A percentile compares a stretch with the other conserved stretches of the same genome.
These are phyloP conservation scores for Populus hybrid DNA, from an alignment of 441 rosid species.

Conservation along the genomic window DNA sequence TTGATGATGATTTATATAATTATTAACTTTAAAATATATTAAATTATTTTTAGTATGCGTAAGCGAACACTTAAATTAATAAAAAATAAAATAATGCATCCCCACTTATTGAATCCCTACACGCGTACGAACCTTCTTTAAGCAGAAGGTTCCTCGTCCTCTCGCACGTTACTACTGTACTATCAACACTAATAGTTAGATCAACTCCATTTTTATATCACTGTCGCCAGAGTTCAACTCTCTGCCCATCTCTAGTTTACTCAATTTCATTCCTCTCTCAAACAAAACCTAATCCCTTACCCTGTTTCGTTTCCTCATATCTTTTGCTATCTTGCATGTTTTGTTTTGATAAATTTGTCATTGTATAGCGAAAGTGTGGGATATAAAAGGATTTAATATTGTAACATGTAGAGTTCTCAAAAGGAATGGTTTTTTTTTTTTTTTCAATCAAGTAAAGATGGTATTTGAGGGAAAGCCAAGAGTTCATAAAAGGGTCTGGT, in stretches of 20 bases:
- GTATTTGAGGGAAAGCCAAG: slow-evolving; percentile 36
- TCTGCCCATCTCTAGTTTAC: background rate
- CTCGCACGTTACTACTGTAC: slow-evolving; percentile 3
- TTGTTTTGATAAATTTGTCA: background rate
- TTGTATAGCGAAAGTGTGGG: background rate
- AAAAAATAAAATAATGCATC: background rate
- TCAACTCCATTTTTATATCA: background rate
- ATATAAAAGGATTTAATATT: background rate
- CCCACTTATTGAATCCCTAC: background rate
- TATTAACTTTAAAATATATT: too few species aligned
- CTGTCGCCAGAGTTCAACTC: background rate
- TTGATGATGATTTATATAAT: too few species aligned
- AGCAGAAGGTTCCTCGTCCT: background rate
- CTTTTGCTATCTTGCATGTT: background rate
- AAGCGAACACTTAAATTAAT: too few species aligned
- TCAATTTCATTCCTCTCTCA: background rate
- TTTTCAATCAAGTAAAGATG: slow-evolving; percentile 21
- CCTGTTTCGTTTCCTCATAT: too few species aligned
- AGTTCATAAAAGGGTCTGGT: slow-evolving; percentile 59
- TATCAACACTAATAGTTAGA: background rate
- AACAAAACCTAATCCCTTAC: background rate
- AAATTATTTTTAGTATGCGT: too few species aligned
- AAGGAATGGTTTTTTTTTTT: slow-evolving; percentile 8
- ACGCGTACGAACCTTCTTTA: background rate
- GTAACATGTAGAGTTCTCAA: slow-evolving; percentile 20